Conservation (phyloP, 345 rosid genomes). For the Citrus glauca region DNA sequence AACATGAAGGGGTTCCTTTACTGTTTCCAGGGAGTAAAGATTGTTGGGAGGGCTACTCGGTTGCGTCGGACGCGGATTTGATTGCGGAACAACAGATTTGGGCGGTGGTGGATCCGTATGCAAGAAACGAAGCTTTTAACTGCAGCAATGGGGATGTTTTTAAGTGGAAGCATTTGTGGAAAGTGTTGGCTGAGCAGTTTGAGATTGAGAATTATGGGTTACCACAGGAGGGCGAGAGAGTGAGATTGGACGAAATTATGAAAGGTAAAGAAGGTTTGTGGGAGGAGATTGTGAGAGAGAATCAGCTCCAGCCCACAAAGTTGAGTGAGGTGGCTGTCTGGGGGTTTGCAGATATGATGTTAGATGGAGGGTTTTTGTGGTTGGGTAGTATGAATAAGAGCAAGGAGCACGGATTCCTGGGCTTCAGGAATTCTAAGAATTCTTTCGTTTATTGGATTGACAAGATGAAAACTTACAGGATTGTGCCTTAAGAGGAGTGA, state of each 20-base stretch:
- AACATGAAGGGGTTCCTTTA: neutral
- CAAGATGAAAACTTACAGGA: too few species aligned
- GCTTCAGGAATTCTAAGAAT: too few species aligned
- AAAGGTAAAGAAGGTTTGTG: too few species aligned
- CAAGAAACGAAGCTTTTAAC: neutral
- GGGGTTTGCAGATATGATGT: too few species aligned
- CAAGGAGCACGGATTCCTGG: too few species aligned
- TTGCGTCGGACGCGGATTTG: neutral
- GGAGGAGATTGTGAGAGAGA: too few species aligned
- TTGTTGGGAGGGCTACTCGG: neutral
- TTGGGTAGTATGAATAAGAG: too few species aligned
- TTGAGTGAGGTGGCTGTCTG: too few species aligned
- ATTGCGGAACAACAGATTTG: neutral
- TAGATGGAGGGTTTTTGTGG: too few species aligned
- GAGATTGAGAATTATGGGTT: neutral
- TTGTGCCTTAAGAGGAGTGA: too few species aligned
- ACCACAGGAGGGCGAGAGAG: neutral
- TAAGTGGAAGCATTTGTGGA: neutral
- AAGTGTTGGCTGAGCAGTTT: neutral
- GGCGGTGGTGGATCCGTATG: neutral
- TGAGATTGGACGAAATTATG: neutral
- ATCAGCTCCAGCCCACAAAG: too few species aligned
- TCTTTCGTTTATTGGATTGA: too few species aligned
- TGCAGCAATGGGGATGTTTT: neutral
- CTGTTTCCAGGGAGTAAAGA: neutral